These are phyloP conservation scores for Pseudonitzschia delicatissima DNA, from an alignment of 108 stramenopile species.

Conservation along the genomic window DNA sequence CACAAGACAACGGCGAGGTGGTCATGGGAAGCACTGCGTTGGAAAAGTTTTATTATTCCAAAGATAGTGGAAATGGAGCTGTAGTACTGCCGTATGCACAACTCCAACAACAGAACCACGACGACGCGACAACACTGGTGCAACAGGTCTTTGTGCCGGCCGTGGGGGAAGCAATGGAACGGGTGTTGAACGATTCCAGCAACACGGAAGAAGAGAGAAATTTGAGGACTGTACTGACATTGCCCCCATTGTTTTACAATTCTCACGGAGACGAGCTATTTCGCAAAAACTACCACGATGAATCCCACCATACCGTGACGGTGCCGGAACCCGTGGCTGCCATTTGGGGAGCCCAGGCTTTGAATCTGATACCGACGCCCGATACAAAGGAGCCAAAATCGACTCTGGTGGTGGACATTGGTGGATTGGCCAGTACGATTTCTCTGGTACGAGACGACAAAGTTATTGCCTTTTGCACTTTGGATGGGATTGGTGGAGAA, in stretches of 20 bases:
- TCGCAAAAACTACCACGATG: slow-evolving; percentile 25
- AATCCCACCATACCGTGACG: slow-evolving; percentile 22
- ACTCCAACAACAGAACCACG: slow-evolving; percentile 21
- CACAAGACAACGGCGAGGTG: slow-evolving; percentile 9
- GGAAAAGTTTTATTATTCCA: slow-evolving; percentile 42
- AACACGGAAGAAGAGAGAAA: slow-evolving; percentile 6
- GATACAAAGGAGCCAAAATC: slow-evolving; percentile 24
- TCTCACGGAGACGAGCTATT: slow-evolving; percentile 24
- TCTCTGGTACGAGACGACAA: slow-evolving; percentile 52
- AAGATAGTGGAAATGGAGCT: background rate
- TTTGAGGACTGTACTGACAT: slow-evolving; percentile 35
- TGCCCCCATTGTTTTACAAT: slow-evolving; percentile 32
- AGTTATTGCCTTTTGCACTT: slow-evolving; percentile 32
- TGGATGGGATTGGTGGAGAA: slow-evolving; percentile 66
- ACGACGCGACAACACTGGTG: slow-evolving; percentile 25
- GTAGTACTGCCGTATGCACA: slow-evolving; percentile 28
- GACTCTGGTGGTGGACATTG: slow-evolving; percentile 70
- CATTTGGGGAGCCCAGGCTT: slow-evolving; percentile 63
- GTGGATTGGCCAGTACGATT: slow-evolving; percentile 48
- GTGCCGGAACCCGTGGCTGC: slow-evolving; percentile 74
- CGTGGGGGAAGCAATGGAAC: slow-evolving; percentile 40
- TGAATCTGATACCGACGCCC: slow-evolving; percentile 42
- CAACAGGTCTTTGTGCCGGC: slow-evolving; percentile 31
- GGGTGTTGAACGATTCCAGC: slow-evolving; percentile 10
- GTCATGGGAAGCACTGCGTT: slow-evolving; percentile 41